phyloP scores from a whole-genome alignment of 2,329 filamentous ascomycete species.

The Claviceps spartinae region DNA sequence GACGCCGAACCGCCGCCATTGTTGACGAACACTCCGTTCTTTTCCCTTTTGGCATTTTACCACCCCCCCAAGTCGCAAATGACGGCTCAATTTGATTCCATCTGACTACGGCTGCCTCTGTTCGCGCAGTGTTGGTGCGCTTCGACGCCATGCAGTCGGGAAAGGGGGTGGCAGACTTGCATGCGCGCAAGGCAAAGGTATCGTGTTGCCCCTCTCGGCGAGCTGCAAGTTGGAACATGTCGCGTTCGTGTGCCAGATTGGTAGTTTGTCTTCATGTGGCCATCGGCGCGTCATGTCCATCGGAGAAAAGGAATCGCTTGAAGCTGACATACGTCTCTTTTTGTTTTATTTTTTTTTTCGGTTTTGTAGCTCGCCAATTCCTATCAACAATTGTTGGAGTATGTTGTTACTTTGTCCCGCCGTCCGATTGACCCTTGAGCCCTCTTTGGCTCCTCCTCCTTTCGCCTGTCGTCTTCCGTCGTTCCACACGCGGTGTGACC shows the following conservation, averaged over 20 bases:
- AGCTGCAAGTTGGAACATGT: too few species aligned
- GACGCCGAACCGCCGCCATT: too few species aligned
- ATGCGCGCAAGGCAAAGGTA: constrained; percentile 50
- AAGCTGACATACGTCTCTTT: background rate
- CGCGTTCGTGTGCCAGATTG: too few species aligned
- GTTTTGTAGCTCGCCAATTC: constrained; percentile 71
- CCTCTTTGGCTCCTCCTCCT: background rate
- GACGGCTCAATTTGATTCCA: background rate
- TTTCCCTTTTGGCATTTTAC: background rate
- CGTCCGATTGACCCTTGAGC: background rate
- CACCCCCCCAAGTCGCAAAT: background rate
- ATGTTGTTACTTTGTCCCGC: constrained; percentile 25
- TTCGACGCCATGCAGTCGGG: constrained; percentile 36
- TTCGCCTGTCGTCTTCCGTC: background rate
- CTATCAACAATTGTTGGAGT: constrained; percentile 93
- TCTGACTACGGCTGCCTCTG: background rate
- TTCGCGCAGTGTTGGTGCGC: constrained; percentile 9
- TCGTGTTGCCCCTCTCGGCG: background rate
- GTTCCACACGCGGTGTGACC: background rate
- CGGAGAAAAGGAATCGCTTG: background rate
- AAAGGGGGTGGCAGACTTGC: constrained; percentile 43
- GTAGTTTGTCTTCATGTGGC: background rate
- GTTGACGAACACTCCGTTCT: background rate
- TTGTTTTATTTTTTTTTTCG: background rate
- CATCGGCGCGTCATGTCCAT: background rate